Evolutionary conservation across 805 yeast genomes (phyloP).

Genomic region (Cyberlindnera petersonii): DNA sequence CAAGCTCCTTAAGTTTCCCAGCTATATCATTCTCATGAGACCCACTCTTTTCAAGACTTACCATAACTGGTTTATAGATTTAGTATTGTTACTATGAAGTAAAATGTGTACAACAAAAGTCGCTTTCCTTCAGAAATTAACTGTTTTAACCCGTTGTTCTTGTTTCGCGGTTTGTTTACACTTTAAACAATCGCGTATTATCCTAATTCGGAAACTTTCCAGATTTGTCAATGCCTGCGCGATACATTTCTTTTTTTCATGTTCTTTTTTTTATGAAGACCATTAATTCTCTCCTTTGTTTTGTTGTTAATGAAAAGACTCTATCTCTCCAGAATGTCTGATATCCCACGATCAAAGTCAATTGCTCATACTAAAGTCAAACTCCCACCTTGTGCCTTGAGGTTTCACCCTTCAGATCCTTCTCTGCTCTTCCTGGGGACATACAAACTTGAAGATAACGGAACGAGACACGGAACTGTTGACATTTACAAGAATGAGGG

Average conservation of each 20-base stretch:
- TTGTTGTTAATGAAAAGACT: background rate
- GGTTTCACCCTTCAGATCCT: constrained; percentile 49
- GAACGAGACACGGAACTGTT: constrained; percentile 60
- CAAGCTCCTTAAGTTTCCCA: background rate
- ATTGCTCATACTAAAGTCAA: constrained; percentile 37
- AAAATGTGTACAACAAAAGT: too few relatives aligned
- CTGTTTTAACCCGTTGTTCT: constrained; percentile 7
- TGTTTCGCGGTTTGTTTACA: constrained; percentile 14
- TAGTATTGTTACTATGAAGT: too few relatives aligned
- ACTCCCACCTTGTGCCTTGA: constrained; percentile 82
- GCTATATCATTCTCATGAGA: background rate
- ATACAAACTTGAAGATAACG: constrained; percentile 63
- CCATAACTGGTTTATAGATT: background rate
- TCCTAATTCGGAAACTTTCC: background rate
- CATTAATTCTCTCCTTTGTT: too few relatives aligned
- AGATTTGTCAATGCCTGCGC: background rate
- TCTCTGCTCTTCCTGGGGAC: constrained; percentile 67
- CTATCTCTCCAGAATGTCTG: constrained; percentile 1
- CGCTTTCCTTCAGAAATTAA: constrained; percentile 1
- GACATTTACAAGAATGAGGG: constrained; percentile 34
- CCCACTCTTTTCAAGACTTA: background rate
- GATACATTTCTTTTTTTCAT: background rate
- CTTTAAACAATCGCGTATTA: constrained; percentile 8
- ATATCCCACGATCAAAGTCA: constrained; percentile 4
- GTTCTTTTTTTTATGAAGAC: background rate